Percentiles rank a stretch among this genome's conserved stretches.
Conservation (phyloP, 2,329 filamentous ascomycete species). For the Cytospora piceicola region DNA sequence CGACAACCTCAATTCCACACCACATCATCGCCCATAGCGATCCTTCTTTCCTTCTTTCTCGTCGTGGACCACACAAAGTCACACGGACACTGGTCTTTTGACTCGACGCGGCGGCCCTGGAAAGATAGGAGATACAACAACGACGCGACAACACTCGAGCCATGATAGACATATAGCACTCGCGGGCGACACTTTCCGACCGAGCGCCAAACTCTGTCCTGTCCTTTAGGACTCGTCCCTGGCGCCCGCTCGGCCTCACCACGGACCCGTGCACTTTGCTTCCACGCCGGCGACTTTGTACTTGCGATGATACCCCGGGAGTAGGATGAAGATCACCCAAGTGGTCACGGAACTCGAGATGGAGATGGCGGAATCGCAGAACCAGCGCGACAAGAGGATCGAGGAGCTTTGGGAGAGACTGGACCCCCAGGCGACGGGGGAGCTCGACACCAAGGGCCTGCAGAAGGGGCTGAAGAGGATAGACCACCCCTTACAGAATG, state of each 20-base stretch:
- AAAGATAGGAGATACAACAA: not conserved
- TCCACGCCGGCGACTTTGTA: constrained; percentile 17
- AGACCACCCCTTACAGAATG: constrained; percentile 93
- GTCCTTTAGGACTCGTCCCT: not conserved
- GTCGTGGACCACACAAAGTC: not conserved
- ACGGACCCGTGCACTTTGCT: not conserved
- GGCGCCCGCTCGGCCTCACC: not conserved
- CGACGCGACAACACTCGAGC: constrained; percentile 11
- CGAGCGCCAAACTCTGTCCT: not conserved
- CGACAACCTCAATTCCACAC: constrained; percentile 5
- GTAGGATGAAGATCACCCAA: constrained; percentile 52
- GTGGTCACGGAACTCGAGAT: constrained; percentile 57
- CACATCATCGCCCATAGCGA: constrained; percentile 3
- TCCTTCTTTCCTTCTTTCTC: no score
- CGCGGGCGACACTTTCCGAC: constrained; percentile 15
- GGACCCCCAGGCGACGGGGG: constrained; percentile 74
- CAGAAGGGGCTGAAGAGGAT: constrained; percentile 84
- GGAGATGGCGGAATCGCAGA: constrained; percentile 77
- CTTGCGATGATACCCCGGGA: constrained; percentile 45
- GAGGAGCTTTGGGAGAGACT: constrained; percentile 83
- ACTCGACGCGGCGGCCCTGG: not conserved
- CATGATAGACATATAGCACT: constrained; percentile 21
- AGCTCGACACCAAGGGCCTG: constrained; percentile 82
- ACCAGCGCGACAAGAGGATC: constrained; percentile 79
- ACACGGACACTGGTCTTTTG: not conserved